Evolutionary conservation across 2,329 filamentous ascomycete species (phyloP), one percentile per base, ranked within the genome.

Genomic region (Stachybotrys chlorohalonatus): DNA sequence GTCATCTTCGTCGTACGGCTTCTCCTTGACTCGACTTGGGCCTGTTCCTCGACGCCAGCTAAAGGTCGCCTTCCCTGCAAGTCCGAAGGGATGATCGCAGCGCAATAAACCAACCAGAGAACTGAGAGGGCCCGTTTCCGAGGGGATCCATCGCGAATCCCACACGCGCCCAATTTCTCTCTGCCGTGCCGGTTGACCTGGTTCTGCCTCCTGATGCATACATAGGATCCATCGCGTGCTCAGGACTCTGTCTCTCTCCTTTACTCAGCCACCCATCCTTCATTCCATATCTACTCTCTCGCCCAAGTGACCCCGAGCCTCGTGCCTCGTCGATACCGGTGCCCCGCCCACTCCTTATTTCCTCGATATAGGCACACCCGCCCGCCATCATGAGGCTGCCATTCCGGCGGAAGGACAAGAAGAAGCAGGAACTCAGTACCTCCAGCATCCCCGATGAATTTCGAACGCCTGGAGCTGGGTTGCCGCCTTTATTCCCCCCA

Each of bases 401-500:
- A 24, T 73, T 74, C 55, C 63, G 68, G 55, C 67, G 67, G 52
- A 72, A 70, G 57, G 66, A 67, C 55, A 73, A 70, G 61, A 71
- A 72, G 64, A 64, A 67, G 57, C 60, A 60, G 52, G 62, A 64
- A 53, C 57, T 62, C 53, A 60, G 63, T 39, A 55, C 53, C 46
- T 52, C 59, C 11, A 49, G 55, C n/a, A 54, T 68, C 49, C 66
- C 68, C 11, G 56, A 62, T 24, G 65, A 70, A 47, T 60, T 67
- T 50, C 67, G 64, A n/a, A 59, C 66, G 51, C 55, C 57, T 15
- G 62, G 58, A 47, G 59, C 56, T 60, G 57, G 63, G 47, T 60
- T 62, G 31, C 56, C 63, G 16, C 63, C 60, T 52, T 60, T 63
- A 30, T 70, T 67, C 56, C 69, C 68, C 54, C 73, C 75, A 8